Conservation (phyloP, 441 rosid genomes). For the Sinapis alba region DNA sequence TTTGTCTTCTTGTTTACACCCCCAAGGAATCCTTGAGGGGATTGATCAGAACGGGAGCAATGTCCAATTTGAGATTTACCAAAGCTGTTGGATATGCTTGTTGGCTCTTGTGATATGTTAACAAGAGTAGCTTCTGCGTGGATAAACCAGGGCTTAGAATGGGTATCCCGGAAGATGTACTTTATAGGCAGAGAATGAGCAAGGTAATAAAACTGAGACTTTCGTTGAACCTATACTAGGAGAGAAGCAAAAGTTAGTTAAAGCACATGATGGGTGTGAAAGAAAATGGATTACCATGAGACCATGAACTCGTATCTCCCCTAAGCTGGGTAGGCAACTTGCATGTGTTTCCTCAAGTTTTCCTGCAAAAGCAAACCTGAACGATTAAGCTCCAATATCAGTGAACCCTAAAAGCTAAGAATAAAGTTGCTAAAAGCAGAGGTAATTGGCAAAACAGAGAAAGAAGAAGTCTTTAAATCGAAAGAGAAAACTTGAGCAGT, state of each 20-base stretch:
- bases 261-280: not conserved
- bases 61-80: not conserved
- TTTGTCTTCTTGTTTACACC: conserved; percentile 12
- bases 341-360: conserved; percentile 56
- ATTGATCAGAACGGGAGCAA: not conserved
- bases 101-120: conserved; percentile 19
- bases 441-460: not conserved
- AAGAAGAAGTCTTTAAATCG: not conserved
- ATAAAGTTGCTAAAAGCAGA: not conserved
- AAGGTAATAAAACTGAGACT: conserved; percentile 28
- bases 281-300: conserved; percentile 51
- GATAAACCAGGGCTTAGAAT: conserved; percentile 36
- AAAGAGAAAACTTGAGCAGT: not conserved
- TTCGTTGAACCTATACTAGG: conserved; percentile 50
- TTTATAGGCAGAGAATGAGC: conserved; percentile 25
- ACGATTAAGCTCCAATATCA: not conserved
- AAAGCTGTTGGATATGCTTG: conserved; percentile 16
- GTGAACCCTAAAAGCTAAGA: conserved; percentile 7
- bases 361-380: conserved; percentile 43
- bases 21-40: conserved; percentile 7
- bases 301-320: conserved; percentile 51
- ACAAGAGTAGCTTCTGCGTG: conserved; percentile 29
- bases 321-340: conserved; percentile 34
- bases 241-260: not conserved
- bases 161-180: conserved; percentile 23